Evolutionary conservation across 768 basidiomycete genomes (phyloP).

Genomic region (Lentinula detonsa): DNA sequence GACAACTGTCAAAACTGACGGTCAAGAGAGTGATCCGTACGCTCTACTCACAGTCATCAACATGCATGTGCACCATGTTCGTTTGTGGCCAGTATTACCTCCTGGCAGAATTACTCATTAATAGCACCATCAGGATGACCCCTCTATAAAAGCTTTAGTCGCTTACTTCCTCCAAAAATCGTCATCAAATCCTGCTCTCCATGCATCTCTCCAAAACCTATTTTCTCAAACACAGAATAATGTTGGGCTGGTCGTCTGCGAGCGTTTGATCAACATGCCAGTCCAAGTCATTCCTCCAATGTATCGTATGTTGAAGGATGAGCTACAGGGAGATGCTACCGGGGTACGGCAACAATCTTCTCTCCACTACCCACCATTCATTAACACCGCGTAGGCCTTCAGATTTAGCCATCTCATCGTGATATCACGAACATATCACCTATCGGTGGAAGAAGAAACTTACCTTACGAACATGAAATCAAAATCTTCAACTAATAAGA

Average conservation of each 20-base stretch:
- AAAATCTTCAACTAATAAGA: conserved; percentile 31
- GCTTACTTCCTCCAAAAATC: conserved; percentile 67
- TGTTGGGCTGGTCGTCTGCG: conserved; percentile 81
- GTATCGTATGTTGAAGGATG: conserved; percentile 83
- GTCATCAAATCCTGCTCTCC: conserved; percentile 39
- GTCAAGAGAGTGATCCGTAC: conserved; percentile 84
- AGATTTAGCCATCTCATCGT: conserved; percentile 70
- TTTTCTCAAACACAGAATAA: conserved; percentile 47
- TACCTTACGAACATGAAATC: conserved; percentile 31
- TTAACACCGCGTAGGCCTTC: conserved; percentile 40
- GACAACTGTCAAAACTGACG: conserved; percentile 90
- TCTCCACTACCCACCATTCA: not conserved
- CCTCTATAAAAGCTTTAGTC: conserved; percentile 63
- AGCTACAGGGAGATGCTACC: conserved; percentile 66
- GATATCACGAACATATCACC: conserved; percentile 73
- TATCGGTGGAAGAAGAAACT: conserved; percentile 66
- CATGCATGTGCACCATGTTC: conserved; percentile 60
- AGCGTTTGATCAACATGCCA: conserved; percentile 93
- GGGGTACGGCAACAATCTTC: conserved; percentile 42
- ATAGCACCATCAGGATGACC: conserved; percentile 45
- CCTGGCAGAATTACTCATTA: not conserved
- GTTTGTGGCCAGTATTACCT: conserved; percentile 8
- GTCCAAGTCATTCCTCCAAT: conserved; percentile 89
- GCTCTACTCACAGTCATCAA: conserved; percentile 84
- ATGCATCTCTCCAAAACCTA: conserved; percentile 46